phyloP scores from a whole-genome alignment of 805 yeast genomes.

The Candida gorgasii region DNA sequence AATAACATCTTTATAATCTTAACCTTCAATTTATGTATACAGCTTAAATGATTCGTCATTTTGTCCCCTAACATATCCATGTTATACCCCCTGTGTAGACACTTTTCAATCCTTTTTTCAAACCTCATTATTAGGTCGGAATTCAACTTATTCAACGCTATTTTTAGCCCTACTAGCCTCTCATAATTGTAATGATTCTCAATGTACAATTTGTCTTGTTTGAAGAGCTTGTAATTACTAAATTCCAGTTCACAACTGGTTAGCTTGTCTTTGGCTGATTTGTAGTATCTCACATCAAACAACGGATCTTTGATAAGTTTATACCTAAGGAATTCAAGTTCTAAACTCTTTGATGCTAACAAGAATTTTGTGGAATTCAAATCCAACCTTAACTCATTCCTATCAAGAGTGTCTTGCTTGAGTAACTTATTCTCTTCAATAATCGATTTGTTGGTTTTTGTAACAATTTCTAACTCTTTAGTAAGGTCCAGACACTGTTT shows the following conservation, averaged over 20 bases:
- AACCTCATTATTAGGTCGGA: conserved; percentile 12
- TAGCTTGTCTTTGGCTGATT: conserved; percentile 11
- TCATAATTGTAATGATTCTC: conserved; percentile 10
- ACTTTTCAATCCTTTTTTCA: conserved; percentile 5
- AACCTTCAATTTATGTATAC: conserved; percentile 13
- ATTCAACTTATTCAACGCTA: conserved; percentile 13
- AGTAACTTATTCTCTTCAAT: conserved; percentile 8
- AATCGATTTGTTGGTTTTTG: conserved; percentile 6
- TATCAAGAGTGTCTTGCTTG: conserved; percentile 10
- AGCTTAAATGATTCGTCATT: conserved; percentile 12
- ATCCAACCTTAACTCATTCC: conserved; percentile 9
- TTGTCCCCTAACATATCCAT: not conserved
- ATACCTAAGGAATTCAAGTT: conserved; percentile 8
- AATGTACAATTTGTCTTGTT: conserved; percentile 9
- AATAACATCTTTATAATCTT: conserved; percentile 11
- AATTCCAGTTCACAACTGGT: conserved; percentile 9
- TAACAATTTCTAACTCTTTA: conserved; percentile 1
- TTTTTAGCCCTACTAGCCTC: conserved; percentile 13
- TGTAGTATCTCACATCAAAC: conserved; percentile 10
- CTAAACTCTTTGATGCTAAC: conserved; percentile 5
- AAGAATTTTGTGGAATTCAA: conserved; percentile 11
- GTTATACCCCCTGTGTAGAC: not conserved
- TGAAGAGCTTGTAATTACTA: conserved; percentile 11
- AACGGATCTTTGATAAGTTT: conserved; percentile 9
- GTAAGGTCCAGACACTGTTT: conserved; percentile 1